Base-by-base conservation (phyloP, 768 basidiomycete species). In the Leccinum truebloodii region DNA sequence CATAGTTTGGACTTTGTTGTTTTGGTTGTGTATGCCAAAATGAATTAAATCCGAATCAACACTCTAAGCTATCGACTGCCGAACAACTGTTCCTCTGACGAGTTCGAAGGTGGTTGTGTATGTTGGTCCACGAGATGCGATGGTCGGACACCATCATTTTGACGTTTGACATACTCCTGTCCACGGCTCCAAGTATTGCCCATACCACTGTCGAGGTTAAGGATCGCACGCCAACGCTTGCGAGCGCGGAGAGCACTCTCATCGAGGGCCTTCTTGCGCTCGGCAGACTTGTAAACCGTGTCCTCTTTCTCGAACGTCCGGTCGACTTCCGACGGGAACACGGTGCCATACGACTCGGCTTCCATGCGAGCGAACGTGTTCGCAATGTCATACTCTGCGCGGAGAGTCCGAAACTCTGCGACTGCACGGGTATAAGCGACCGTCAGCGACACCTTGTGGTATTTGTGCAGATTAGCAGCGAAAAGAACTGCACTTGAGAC, bases 331-430 rank as follows among this genome's bases (percentile, higher is more conserved):
- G 83, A 83, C 12, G 79, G 78, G 68, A 91, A 92, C 37, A 76
- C 70, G 16, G 85, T 86, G 44, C 95, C 95, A 69, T 89, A 82
- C 8, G 83, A 74, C 65, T 89, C 81, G 14, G 95, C 94, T 75
- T 98, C 94, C 67, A 87, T 77, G 18, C 81, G 83, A 20, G 96
- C 95, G 55, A 92, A 85, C 3, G 81, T 78, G 41, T 85, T 86
- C 2, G 92, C 83, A 53, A 94, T 81, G 67, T 94, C 85, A 67
- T 90, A 88, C 73, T 92, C 89, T 37, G 94, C 87, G 41, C 95
- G 88, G 44, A 99, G 81, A 16, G 92, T 80, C 51, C 92, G 90
- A 77, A 95, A 99, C 74, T 98, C 93, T 6, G 86, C 81, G 10
- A 95, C 81, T 30, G 93, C 89, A 12, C 79, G 76, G 2, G 82